Evolutionary conservation across 2,329 filamentous ascomycete species (phyloP).

Genomic region (Arthrobotrys pseudoclavata): DNA sequence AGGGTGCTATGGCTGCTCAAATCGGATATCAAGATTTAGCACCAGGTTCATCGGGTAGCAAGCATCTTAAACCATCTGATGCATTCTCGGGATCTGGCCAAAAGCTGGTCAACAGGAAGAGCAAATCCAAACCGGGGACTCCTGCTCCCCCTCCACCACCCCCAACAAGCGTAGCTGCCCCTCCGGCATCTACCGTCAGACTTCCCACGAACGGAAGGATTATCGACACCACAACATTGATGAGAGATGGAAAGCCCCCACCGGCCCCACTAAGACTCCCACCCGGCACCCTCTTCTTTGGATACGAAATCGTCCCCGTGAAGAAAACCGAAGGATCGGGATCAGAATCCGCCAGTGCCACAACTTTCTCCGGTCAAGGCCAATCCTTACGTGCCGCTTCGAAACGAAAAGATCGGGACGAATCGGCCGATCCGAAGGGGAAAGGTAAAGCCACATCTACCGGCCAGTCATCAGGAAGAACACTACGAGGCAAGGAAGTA

Average conservation of each 20-base stretch:
- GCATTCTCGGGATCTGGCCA: constrained; percentile 85
- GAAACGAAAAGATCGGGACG: constrained; percentile 50
- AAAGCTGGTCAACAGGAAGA: constrained; percentile 84
- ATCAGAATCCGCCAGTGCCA: neutral
- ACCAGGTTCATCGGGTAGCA: constrained; percentile 76
- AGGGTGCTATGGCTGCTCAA: constrained; percentile 96
- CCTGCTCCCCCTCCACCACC: constrained; percentile 72
- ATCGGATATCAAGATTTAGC: constrained; percentile 96
- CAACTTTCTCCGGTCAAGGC: constrained; percentile 50
- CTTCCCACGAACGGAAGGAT: constrained; percentile 39
- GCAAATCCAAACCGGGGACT: constrained; percentile 74
- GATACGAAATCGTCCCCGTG: constrained; percentile 90
- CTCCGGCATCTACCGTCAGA: constrained; percentile 65
- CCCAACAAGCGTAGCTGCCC: constrained; percentile 66
- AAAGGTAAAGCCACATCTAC: constrained; percentile 51
- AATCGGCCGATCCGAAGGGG: constrained; percentile 50
- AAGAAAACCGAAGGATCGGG: constrained; percentile 71
- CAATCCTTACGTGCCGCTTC: constrained; percentile 39
- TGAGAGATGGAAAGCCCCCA: constrained; percentile 65
- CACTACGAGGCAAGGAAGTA: constrained; percentile 48
- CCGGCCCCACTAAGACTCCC: constrained; percentile 87
- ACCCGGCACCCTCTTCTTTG: constrained; percentile 94
- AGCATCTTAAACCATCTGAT: constrained; percentile 58
- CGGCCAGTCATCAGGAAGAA: constrained; percentile 35
- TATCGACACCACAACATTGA: constrained; percentile 63